A percentile compares a stretch with the other conserved stretches of the same genome.
These are phyloP conservation scores for Russula virescens DNA, from an alignment of 768 basidiomycete species.

Conservation along the genomic window DNA sequence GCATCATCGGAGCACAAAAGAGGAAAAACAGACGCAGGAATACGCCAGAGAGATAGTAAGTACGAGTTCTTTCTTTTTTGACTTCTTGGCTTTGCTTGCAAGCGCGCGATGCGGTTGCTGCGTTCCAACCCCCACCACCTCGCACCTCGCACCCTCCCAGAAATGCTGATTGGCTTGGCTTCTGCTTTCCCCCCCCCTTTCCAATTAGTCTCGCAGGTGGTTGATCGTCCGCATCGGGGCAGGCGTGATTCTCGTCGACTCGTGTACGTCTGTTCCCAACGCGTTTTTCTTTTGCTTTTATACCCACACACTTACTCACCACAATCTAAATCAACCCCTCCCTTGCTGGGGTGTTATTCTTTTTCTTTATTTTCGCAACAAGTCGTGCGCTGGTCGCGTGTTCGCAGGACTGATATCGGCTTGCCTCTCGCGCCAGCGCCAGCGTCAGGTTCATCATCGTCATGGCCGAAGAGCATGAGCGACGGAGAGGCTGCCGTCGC, in stretches of 20 bases:
- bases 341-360: not conserved
- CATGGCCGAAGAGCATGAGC: constrained; percentile 36
- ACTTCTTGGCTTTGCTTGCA: not conserved
- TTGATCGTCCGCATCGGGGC: constrained; percentile 55
- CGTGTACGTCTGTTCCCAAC: constrained; percentile 46
- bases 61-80: not conserved
- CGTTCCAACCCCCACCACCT: too few relatives aligned
- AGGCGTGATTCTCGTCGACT: constrained; percentile 58
- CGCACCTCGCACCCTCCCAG: not conserved
- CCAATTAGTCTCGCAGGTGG: constrained; percentile 49
- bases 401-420: constrained; percentile 33
- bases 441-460: constrained; percentile 17
- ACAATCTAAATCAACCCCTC: not conserved
- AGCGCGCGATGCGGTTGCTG: not conserved
- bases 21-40: constrained; percentile 30
- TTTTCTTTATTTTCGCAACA: not conserved
- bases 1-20: constrained; percentile 7
- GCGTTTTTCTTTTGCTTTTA: not conserved
- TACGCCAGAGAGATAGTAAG: constrained; percentile 6
- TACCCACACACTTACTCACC: constrained; percentile 15
- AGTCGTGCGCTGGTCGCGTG: constrained; percentile 79
- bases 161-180: not conserved
- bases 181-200: not conserved
- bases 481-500: constrained; percentile 45
- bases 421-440: not conserved